phyloP scores from a whole-genome alignment of 1,139 yeast genomes.

The Meyerozyma sp. region DNA sequence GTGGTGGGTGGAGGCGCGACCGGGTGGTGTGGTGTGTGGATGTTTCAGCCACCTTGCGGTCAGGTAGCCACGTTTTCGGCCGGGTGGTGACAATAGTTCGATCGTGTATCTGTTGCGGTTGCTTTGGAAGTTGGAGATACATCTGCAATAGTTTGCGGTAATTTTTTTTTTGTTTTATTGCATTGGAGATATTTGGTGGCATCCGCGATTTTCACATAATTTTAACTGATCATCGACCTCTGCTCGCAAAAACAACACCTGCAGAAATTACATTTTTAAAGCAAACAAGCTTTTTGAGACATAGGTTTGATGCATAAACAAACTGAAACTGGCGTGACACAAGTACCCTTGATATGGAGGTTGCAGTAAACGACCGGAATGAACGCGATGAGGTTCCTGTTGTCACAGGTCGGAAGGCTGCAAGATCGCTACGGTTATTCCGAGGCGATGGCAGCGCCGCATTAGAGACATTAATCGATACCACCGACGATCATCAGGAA shows the following conservation, averaged over 20 bases:
- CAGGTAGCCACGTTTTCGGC: neutral
- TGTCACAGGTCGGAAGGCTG: constrained; percentile 44
- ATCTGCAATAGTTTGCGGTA: too few species aligned
- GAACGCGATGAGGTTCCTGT: neutral
- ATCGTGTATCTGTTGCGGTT: neutral
- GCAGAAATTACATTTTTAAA: neutral
- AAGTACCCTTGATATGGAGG: neutral
- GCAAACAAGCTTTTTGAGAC: neutral
- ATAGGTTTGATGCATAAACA: neutral
- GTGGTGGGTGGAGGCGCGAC: neutral
- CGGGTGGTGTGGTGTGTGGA: neutral
- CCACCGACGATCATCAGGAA: constrained; percentile 3
- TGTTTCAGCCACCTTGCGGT: neutral
- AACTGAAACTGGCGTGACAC: neutral
- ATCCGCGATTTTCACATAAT: neutral
- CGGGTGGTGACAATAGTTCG: neutral
- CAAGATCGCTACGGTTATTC: constrained; percentile 45
- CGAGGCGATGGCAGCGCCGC: constrained; percentile 8
- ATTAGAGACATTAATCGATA: constrained; percentile 7
- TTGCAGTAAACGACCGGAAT: neutral
- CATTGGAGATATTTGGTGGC: neutral
- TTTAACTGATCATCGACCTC: neutral
- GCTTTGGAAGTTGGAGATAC: too few species aligned
- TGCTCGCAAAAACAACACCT: neutral
- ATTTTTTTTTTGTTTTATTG: neutral